Base-by-base conservation (phyloP, 176 grass and related monocot species). In the Eragrostis curvula region DNA sequence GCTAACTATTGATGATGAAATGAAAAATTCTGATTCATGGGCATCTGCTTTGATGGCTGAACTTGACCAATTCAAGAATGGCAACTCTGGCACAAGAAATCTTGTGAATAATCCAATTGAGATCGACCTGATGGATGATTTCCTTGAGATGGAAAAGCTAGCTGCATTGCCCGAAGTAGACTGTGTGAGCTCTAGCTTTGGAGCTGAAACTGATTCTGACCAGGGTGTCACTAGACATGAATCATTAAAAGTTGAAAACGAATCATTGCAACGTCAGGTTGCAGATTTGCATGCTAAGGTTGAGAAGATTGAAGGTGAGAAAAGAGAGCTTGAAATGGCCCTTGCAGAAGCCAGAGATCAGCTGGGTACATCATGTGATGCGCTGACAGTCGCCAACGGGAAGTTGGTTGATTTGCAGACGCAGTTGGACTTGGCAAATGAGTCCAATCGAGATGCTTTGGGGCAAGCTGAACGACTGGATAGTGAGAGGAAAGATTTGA, bases 61-160 rank as follows among this genome's bases (percentile, higher is more conserved):
- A 70, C 83, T 96, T 2, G 93, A 96, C 81, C 97, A 94, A 66
- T 92, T 92, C 83, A 99, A 96, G 66, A 83, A 73, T 71, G 71
- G 70, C 17, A 90, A 79, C 43, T 50, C 42, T 13, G 81, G 68
- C 84, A 17, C 75, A 57, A 91, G 81, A 82, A 89, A 86, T 75
- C 69, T 88, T 28, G 71, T 78, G n/a, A 89, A 85, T 59, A 88
- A 68, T 59, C 81, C 85, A 23, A 30, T 92, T 49, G 93, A 99
- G 29, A 94, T 99, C 89, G 87, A 96, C 21, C 79, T 99, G 52
- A 96, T 99, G 97, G 91, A 96, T 96, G 97, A 99, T 90, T 96
- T 99, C 79, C 87, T 99, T 0, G 97, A 99, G 74, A 99, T 99
- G 97, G 97, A 99, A 79, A 96, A 90, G 70, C 80, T 99, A 17